These are phyloP conservation scores for Centella asiatica DNA, from an alignment of 129 eudicot genomes.

Conservation along the genomic window DNA sequence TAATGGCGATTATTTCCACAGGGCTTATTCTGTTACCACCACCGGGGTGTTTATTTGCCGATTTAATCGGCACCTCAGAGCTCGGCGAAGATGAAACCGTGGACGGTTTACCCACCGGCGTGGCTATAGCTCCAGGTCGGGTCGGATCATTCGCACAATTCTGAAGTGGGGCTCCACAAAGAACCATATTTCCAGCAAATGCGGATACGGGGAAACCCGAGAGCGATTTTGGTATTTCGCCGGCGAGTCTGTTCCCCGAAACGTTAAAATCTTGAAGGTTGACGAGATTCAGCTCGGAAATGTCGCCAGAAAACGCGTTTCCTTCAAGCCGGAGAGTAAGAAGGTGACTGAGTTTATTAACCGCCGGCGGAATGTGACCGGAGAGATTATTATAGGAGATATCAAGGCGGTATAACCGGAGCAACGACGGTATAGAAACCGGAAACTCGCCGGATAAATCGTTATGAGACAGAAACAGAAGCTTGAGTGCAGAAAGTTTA, in stretches of 20 bases:
- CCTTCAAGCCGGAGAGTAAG: constrained; percentile 55
- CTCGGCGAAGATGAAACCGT: constrained; percentile 35
- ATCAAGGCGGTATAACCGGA: constrained; percentile 57
- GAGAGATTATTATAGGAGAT: constrained; percentile 52
- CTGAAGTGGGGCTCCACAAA: constrained; percentile 57
- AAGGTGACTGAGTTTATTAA: constrained; percentile 42
- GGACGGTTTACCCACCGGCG: constrained; percentile 29
- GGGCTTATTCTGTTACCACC: constrained; percentile 33
- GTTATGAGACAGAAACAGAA: constrained; percentile 51
- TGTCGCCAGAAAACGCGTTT: constrained; percentile 41
- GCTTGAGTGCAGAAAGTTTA: constrained; percentile 34
- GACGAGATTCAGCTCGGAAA: constrained; percentile 25
- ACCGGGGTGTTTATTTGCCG: background rate
- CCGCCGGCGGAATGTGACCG: constrained; percentile 34
- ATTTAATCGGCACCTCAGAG: constrained; percentile 19
- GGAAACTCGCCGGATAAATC: constrained; percentile 53
- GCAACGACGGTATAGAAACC: constrained; percentile 22
- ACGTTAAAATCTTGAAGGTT: constrained; percentile 27
- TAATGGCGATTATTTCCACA: constrained; percentile 42
- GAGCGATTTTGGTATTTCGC: constrained; percentile 46
- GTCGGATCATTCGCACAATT: constrained; percentile 27
- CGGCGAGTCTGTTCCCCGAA: constrained; percentile 25
- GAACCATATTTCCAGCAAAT: constrained; percentile 30
- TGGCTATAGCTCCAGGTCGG: constrained; percentile 25
- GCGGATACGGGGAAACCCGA: constrained; percentile 45